phyloP scores from a whole-genome alignment of 1,284 basidiomycete genomes.

The Amylostereum areolatum region DNA sequence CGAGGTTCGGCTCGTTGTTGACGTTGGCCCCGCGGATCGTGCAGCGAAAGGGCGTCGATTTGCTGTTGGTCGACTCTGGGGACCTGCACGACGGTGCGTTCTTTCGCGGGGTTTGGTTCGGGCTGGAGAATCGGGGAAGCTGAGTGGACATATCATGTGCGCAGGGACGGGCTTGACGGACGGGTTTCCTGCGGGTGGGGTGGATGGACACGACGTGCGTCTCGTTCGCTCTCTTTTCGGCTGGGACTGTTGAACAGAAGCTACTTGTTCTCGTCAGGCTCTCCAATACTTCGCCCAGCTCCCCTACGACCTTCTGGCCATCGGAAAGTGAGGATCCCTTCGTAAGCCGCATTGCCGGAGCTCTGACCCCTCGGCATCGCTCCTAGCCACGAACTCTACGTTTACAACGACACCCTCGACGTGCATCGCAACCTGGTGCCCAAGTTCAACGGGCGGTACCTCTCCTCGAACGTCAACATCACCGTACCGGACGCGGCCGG shows the following conservation, averaged over 20 bases:
- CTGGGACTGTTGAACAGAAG: no score
- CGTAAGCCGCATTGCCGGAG: no score
- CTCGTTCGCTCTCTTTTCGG: no score
- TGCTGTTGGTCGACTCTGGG: constrained; percentile 67
- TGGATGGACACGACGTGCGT: constrained; percentile 68
- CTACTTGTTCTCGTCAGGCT: constrained; percentile 37
- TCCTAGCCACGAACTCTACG: constrained; percentile 76
- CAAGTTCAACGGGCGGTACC: constrained; percentile 65
- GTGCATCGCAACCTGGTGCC: constrained; percentile 76
- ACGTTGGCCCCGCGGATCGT: background rate
- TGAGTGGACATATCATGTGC: no score
- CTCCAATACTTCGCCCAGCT: constrained; percentile 71
- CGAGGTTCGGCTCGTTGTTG: background rate
- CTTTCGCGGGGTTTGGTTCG: background rate
- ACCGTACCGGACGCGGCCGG: constrained; percentile 53
- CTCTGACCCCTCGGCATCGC: background rate
- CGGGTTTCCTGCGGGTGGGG: constrained; percentile 59
- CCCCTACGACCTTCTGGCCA: constrained; percentile 79
- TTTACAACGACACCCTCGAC: constrained; percentile 70
- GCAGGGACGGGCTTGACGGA: constrained; percentile 69
- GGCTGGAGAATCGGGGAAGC: no score
- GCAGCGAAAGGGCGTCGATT: constrained; percentile 61
- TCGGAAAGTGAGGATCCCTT: constrained; percentile 74
- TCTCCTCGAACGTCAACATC: constrained; percentile 84
- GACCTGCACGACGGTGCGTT: constrained; percentile 74